These are phyloP conservation scores for Rhododendron williamsianum DNA, from an alignment of 148 eudicot genomes.

Conservation along the genomic window DNA sequence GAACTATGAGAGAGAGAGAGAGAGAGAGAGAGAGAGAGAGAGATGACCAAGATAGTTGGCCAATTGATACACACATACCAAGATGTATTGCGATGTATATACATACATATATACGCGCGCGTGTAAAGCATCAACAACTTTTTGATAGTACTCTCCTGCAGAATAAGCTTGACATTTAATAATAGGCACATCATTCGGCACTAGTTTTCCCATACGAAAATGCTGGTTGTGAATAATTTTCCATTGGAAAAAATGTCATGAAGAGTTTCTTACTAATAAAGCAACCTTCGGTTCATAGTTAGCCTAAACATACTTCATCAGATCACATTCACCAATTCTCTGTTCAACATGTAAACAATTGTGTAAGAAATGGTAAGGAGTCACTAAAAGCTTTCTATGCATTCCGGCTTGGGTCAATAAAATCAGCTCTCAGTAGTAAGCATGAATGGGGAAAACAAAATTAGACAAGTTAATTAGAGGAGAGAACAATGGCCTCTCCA, in stretches of 20 bases:
- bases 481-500: constrained; percentile 20
- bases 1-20: not conserved
- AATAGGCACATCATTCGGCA: not conserved
- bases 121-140: too few species aligned
- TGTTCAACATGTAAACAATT: not conserved
- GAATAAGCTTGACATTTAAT: not conserved
- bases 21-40: not conserved
- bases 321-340: not conserved
- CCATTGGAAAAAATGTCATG: not conserved
- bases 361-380: not conserved
- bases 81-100: too few species aligned
- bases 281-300: not conserved
- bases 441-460: constrained; percentile 4
- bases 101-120: too few species aligned
- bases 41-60: not conserved
- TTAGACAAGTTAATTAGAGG: constrained; percentile 3
- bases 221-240: not conserved
- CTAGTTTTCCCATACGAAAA: not conserved
- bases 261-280: not conserved
- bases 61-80: too few species aligned
- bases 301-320: not conserved
- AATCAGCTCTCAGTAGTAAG: not conserved
- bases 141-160: not conserved
- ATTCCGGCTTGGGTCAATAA: not conserved
- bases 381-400: not conserved